phyloP scores from a whole-genome alignment of 495 filamentous ascomycete genomes.

The Jackrogersella minutella region DNA sequence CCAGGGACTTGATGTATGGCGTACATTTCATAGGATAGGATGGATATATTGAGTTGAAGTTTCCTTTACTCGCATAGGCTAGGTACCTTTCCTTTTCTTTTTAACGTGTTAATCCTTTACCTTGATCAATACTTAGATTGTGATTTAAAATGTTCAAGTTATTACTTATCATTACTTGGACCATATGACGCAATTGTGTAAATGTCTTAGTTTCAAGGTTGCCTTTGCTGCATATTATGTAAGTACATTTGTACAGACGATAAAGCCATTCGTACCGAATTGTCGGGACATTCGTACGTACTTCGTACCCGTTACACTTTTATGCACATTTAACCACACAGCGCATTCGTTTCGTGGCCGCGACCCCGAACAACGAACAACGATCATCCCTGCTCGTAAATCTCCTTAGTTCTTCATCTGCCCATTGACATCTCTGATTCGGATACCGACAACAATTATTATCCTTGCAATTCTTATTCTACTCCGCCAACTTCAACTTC shows the following conservation, averaged over 20 bases:
- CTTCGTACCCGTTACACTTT: too few relatives aligned
- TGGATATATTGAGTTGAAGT: too few relatives aligned
- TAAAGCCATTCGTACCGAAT: background rate
- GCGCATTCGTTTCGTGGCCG: background rate
- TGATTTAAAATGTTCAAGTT: background rate
- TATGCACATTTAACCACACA: background rate
- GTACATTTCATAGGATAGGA: too few relatives aligned
- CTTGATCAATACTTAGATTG: background rate
- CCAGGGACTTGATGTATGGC: background rate
- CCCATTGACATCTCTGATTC: constrained; percentile 8
- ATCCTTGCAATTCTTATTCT: constrained; percentile 14
- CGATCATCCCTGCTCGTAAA: background rate
- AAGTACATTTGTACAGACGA: too few relatives aligned
- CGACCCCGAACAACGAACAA: constrained; percentile 27
- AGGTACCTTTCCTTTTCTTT: too few relatives aligned
- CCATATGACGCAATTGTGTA: background rate
- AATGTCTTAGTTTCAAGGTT: background rate
- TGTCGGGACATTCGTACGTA: background rate
- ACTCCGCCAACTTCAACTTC: background rate
- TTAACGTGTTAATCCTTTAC: too few relatives aligned
- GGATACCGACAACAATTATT: constrained; percentile 7
- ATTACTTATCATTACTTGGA: background rate
- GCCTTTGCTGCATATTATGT: background rate
- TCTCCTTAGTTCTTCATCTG: background rate
- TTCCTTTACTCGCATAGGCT: too few relatives aligned